Conservation (phyloP, 2,329 filamentous ascomycete species). For the Myotisia sp. region DNA sequence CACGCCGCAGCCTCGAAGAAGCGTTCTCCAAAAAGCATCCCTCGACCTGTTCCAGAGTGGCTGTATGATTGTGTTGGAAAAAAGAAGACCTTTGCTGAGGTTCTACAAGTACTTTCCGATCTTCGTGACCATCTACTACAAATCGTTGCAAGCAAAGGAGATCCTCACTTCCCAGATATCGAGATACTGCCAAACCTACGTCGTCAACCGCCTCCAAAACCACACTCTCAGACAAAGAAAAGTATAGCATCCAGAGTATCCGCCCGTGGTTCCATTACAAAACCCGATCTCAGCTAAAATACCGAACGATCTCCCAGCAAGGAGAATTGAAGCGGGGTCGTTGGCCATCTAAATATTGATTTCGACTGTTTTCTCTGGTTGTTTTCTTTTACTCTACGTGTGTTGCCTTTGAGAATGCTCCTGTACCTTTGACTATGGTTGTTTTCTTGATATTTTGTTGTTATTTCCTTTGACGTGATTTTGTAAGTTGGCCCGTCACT, state of each 20-base stretch:
- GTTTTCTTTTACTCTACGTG: too few relatives aligned
- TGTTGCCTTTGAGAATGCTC: too few relatives aligned
- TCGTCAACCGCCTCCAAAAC: conserved; percentile 4
- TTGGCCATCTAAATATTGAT: too few relatives aligned
- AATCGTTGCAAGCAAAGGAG: conserved; percentile 8
- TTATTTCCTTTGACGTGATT: too few relatives aligned
- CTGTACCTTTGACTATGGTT: too few relatives aligned
- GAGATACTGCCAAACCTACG: conserved; percentile 26
- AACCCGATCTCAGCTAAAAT: too few relatives aligned
- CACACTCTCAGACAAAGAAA: background rate
- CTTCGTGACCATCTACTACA: conserved; percentile 15
- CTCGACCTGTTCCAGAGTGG: conserved; percentile 23
- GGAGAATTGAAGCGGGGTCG: too few relatives aligned
- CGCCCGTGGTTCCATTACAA: conserved; percentile 1
- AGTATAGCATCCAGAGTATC: conserved; percentile 1
- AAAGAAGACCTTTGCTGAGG: conserved; percentile 19
- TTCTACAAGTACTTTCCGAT: conserved; percentile 17
- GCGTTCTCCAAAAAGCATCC: conserved; percentile 16
- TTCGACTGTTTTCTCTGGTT: too few relatives aligned
- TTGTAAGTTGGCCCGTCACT: too few relatives aligned
- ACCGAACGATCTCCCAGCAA: too few relatives aligned
- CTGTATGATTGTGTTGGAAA: conserved; percentile 16
- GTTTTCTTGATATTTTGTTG: too few relatives aligned
- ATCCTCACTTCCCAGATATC: conserved; percentile 25
- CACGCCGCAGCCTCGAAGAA: conserved; percentile 10